Percentiles rank a stretch among this genome's conserved stretches.
phyloP scores from a whole-genome alignment of 257 asterid species.

The Osmanthus fragrans region DNA sequence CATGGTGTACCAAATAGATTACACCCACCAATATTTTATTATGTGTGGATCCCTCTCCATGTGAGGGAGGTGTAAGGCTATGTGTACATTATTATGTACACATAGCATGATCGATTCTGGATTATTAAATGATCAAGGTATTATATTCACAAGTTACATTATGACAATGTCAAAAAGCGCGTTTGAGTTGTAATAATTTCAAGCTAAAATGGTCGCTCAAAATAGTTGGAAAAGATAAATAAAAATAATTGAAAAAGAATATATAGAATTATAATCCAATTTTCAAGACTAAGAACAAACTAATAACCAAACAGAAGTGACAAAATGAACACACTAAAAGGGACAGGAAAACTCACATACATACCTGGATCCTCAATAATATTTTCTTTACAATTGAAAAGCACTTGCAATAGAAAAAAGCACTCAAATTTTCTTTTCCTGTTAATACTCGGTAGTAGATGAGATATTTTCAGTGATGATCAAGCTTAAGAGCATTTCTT shows the following conservation, averaged over 20 bases:
- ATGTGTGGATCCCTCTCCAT: too few relatives aligned
- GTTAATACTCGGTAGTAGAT: background rate
- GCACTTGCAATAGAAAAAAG: slow-evolving; percentile 14
- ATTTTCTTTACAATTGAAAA: slow-evolving; percentile 21
- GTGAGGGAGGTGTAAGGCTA: too few relatives aligned
- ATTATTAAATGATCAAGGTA: too few relatives aligned
- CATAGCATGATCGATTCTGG: too few relatives aligned
- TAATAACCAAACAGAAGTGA: background rate
- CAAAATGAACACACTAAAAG: slow-evolving; percentile 11
- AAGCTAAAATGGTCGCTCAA: background rate
- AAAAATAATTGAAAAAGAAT: background rate
- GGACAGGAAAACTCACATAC: slow-evolving; percentile 5
- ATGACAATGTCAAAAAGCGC: too few relatives aligned
- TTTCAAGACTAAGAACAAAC: slow-evolving; percentile 4
- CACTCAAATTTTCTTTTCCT: background rate
- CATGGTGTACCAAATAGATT: too few relatives aligned
- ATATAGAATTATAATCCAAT: background rate
- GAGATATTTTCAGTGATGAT: background rate
- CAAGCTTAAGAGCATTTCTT: slow-evolving; percentile 5
- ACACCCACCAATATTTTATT: too few relatives aligned
- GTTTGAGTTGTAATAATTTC: too few relatives aligned
- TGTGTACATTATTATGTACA: too few relatives aligned
- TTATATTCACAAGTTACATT: too few relatives aligned
- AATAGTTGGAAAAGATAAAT: background rate
- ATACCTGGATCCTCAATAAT: slow-evolving; percentile 23